Evolutionary conservation across 129 eudicot species (phyloP).

Genomic region (Pulicaria dysenterica): DNA sequence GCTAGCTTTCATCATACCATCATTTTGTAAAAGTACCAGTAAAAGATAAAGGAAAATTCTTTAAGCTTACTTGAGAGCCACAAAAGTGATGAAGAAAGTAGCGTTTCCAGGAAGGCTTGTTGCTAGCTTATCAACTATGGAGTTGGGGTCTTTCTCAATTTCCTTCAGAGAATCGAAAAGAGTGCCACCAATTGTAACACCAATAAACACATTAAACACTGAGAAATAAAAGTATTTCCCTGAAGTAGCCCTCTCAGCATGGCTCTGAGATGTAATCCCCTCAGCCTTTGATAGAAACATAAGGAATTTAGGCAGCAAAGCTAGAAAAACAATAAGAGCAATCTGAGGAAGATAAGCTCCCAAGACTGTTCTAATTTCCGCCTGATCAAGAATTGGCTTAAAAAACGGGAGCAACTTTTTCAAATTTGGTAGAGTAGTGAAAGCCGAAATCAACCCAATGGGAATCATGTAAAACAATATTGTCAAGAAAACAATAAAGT

Average conservation of each 20-base stretch:
- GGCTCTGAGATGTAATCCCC: constrained; percentile 79
- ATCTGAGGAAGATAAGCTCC: constrained; percentile 91
- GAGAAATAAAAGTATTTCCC: constrained; percentile 89
- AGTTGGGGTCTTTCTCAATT: constrained; percentile 53
- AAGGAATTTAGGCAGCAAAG: constrained; percentile 75
- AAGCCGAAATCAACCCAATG: constrained; percentile 73
- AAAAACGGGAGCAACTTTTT: constrained; percentile 69
- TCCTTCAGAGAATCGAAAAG: constrained; percentile 59
- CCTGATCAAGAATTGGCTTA: constrained; percentile 50
- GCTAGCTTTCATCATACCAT: no score
- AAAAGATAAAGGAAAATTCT: background rate
- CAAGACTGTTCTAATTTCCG: constrained; percentile 52
- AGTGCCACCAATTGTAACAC: constrained; percentile 73
- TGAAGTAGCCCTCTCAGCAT: constrained; percentile 81
- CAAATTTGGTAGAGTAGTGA: constrained; percentile 71
- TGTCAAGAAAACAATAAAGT: constrained; percentile 66
- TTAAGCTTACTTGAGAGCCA: constrained; percentile 85
- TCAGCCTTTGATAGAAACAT: constrained; percentile 76
- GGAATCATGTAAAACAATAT: constrained; percentile 88
- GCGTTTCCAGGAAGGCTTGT: constrained; percentile 84
- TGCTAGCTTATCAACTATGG: constrained; percentile 41
- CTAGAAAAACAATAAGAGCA: constrained; percentile 78
- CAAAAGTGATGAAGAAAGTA: constrained; percentile 89
- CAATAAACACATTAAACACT: constrained; percentile 83
- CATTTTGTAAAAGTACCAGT: background rate